Conservation (phyloP, 2,329 filamentous ascomycete genomes). For the Beauveria scarabaeidicola region DNA sequence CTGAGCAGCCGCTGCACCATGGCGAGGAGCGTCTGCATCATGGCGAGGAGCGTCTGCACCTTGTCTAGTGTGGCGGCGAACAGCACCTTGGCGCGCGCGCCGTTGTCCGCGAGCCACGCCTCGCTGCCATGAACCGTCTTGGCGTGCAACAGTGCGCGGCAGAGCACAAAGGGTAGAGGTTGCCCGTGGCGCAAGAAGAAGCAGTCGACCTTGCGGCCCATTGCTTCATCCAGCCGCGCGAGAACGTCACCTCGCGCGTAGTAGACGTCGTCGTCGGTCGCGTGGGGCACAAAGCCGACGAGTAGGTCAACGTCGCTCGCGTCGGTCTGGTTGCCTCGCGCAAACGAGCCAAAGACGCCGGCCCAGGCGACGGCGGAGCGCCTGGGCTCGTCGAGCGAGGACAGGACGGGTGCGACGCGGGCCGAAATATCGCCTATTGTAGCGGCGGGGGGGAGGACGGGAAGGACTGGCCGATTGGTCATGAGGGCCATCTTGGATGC, state of each 20-base stretch:
- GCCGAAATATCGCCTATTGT: neutral
- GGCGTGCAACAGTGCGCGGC: neutral
- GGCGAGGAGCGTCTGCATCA: neutral
- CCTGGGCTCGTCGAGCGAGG: neutral
- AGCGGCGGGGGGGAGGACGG: neutral
- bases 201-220: neutral
- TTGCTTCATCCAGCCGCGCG: neutral
- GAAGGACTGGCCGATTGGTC: neutral
- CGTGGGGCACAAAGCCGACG: neutral
- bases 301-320: neutral
- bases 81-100: neutral
- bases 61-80: neutral
- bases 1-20: too few species aligned
- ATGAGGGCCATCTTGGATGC: neutral
- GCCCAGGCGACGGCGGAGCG: neutral
- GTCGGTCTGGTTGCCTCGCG: neutral
- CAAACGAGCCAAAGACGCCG: slow-evolving; percentile 4
- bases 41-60: neutral
- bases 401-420: neutral
- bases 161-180: neutral
- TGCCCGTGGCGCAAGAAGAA: slow-evolving; percentile 1
- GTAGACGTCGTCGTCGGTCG: neutral
- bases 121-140: neutral
- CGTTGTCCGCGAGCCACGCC: neutral
- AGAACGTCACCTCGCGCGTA: neutral